Evolutionary conservation across 495 filamentous ascomycete genomes (phyloP).

Genomic region (Physcia stellaris): DNA sequence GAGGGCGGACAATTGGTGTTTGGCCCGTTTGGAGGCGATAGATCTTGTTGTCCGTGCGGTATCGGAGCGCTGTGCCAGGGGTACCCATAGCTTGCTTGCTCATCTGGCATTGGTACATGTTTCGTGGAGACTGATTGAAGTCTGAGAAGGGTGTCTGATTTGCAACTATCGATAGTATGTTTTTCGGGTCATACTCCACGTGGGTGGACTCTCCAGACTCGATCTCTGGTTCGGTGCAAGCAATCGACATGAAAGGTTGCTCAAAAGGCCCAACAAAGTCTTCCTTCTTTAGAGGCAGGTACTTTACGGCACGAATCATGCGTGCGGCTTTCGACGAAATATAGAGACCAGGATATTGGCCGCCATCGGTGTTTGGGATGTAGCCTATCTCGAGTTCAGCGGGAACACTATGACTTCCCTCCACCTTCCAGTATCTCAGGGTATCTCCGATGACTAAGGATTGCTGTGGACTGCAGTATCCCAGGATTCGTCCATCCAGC

Average conservation of each 20-base stretch:
- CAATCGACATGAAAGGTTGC: slow-evolving; percentile 97
- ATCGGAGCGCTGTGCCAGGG: slow-evolving; percentile 69
- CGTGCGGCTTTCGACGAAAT: slow-evolving; percentile 74
- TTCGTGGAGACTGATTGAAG: slow-evolving; percentile 96
- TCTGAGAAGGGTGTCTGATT: slow-evolving; percentile 99
- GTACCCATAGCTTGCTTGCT: slow-evolving; percentile 99
- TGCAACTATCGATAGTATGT: slow-evolving; percentile 92
- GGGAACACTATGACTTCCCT: slow-evolving; percentile 74
- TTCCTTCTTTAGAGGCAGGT: slow-evolving; percentile 67
- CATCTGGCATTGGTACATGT: slow-evolving; percentile 99
- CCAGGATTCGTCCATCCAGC: slow-evolving; percentile 77
- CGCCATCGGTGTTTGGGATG: slow-evolving; percentile 70
- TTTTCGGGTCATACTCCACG: slow-evolving; percentile 88
- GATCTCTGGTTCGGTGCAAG: slow-evolving; percentile 71
- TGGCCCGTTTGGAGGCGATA: slow-evolving; percentile 93
- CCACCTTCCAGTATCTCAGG: slow-evolving; percentile 88
- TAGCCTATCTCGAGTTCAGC: slow-evolving; percentile 81
- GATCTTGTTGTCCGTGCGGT: slow-evolving; percentile 92
- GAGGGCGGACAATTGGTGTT: slow-evolving; percentile 83
- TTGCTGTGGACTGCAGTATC: slow-evolving; percentile 76
- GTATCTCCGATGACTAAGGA: slow-evolving; percentile 68
- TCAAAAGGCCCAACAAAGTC: slow-evolving; percentile 89
- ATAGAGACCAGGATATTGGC: slow-evolving; percentile 92
- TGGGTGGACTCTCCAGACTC: slow-evolving; percentile 79
- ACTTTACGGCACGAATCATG: slow-evolving; percentile 86